Percentiles rank a stretch among this genome's conserved stretches.
Conservation (phyloP, 441 rosid species). For the Eutrema salsugineum region DNA sequence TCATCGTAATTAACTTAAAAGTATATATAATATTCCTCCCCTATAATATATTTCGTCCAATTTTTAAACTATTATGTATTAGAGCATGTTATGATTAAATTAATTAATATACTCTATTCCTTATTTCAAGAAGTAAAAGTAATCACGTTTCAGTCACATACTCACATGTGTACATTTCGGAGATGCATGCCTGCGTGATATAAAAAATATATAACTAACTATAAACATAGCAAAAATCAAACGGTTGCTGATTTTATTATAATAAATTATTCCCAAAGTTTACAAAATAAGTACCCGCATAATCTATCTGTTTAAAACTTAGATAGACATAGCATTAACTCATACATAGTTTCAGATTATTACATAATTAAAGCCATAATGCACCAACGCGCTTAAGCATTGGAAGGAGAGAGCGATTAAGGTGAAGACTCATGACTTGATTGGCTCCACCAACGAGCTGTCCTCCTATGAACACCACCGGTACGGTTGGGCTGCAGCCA, state of each 20-base stretch:
- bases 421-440: slow-evolving; percentile 82
- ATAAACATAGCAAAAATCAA: not conserved
- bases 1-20: not conserved
- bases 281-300: not conserved
- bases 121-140: too few species aligned
- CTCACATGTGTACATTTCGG: too few species aligned
- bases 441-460: slow-evolving; percentile 79
- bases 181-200: not conserved
- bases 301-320: not conserved
- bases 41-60: not conserved
- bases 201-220: not conserved
- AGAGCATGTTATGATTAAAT: not conserved
- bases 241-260: not conserved
- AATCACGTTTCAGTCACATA: too few species aligned
- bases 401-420: slow-evolving; percentile 59
- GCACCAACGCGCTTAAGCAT: slow-evolving; percentile 75
- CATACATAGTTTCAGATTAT: not conserved
- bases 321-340: not conserved
- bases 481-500: slow-evolving; percentile 62
- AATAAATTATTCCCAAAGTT: not conserved
- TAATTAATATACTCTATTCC: too few species aligned
- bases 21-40: not conserved
- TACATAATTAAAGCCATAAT: slow-evolving; percentile 49
- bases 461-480: slow-evolving; percentile 77
- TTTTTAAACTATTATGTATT: not conserved